Percentiles rank a stretch among this genome's conserved stretches.
phyloP scores from a whole-genome alignment of 441 rosid genomes.

The Viola pubescens region DNA sequence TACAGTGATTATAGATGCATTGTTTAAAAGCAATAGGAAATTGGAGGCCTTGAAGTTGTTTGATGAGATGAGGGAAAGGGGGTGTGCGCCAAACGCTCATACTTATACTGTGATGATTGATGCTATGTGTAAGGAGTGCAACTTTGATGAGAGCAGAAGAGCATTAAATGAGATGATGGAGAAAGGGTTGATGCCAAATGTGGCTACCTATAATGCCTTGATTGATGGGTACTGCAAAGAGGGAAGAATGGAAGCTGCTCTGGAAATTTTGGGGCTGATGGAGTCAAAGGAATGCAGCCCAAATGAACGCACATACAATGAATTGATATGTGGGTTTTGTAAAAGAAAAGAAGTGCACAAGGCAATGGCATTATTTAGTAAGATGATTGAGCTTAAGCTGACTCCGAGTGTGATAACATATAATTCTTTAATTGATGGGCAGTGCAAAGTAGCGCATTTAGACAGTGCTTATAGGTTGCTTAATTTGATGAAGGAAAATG shows the following conservation, averaged over 20 bases:
- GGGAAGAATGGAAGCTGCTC: conserved; percentile 44
- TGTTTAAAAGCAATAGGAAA: conserved; percentile 43
- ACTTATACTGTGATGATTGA: conserved; percentile 62
- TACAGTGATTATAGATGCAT: conserved; percentile 55
- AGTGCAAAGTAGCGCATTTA: conserved; percentile 55
- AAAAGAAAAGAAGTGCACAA: conserved; percentile 54
- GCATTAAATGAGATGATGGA: conserved; percentile 44
- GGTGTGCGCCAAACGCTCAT: conserved; percentile 58
- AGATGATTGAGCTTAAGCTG: conserved; percentile 46
- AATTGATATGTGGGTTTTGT: conserved; percentile 56
- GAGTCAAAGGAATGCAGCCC: conserved; percentile 42
- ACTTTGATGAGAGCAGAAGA: conserved; percentile 45
- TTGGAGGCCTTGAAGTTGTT: conserved; percentile 44
- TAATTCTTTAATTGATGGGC: conserved; percentile 62
- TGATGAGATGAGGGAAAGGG: conserved; percentile 50
- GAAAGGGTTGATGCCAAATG: conserved; percentile 51
- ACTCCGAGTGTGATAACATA: conserved; percentile 47
- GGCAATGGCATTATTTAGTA: conserved; percentile 59
- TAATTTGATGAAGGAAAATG: conserved; percentile 47
- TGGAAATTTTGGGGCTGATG: conserved; percentile 56
- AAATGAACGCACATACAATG: conserved; percentile 69
- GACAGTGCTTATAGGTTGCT: conserved; percentile 63
- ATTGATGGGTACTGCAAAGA: conserved; percentile 67
- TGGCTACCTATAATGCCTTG: conserved; percentile 71
- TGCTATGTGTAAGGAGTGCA: conserved; percentile 43